Percentiles rank a stretch among this genome's conserved stretches.
phyloP scores from a whole-genome alignment of 768 basidiomycete genomes.

The Mycena albidolilacea region DNA sequence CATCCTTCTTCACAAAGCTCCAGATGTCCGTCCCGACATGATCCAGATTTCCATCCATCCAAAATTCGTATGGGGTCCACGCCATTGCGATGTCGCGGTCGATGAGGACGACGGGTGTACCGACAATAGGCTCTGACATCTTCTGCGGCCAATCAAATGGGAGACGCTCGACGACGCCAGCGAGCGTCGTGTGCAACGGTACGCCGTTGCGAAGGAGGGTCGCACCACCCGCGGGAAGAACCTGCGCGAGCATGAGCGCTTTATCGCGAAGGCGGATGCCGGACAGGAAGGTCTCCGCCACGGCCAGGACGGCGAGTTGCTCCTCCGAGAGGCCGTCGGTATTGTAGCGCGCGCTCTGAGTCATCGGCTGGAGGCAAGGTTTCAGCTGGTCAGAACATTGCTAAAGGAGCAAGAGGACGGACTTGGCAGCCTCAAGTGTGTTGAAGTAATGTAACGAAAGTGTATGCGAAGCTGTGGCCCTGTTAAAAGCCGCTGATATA shows the following conservation, averaged over 20 bases:
- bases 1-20: constrained; percentile 35
- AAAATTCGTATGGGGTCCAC: constrained; percentile 41
- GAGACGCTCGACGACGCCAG: constrained; percentile 37
- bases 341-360: constrained; percentile 11
- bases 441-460: no score
- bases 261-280: constrained; percentile 34
- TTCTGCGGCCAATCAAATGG: constrained; percentile 35
- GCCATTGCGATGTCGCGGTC: constrained; percentile 39
- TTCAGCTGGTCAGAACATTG: no score
- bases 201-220: constrained; percentile 36
- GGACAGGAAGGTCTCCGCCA: constrained; percentile 33
- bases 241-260: constrained; percentile 24
- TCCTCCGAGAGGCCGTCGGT: constrained; percentile 27
- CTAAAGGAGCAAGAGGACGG: no score
- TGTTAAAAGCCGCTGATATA: no score
- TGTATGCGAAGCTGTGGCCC: no score
- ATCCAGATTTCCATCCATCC: constrained; percentile 27
- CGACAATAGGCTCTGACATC: constrained; percentile 29
- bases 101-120: constrained; percentile 25
- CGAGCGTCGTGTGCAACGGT: constrained; percentile 30
- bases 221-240: constrained; percentile 37
- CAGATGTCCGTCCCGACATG: constrained; percentile 39
- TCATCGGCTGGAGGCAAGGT: no score
- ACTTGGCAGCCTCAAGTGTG: no score
- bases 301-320: constrained; percentile 31